These are phyloP conservation scores for Decorospora gaudefroyi DNA, from an alignment of 2,329 filamentous ascomycete species.

Conservation along the genomic window DNA sequence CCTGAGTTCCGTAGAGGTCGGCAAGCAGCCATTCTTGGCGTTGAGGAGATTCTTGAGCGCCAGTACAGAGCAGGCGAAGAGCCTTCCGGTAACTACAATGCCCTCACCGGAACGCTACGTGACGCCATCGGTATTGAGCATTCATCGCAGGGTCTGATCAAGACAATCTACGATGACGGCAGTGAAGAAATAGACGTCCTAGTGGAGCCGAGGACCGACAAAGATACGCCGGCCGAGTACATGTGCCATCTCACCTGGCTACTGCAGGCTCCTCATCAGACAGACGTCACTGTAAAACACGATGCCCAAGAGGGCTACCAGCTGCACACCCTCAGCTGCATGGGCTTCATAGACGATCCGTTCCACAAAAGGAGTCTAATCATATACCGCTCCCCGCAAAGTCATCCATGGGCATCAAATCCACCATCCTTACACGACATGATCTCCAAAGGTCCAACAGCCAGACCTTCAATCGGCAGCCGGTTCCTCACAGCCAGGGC, in stretches of 20 bases:
- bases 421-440: constrained; percentile 15
- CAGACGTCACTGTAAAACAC: constrained; percentile 4
- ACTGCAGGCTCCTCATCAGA: constrained; percentile 12
- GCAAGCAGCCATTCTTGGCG: constrained; percentile 15
- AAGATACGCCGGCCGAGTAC: constrained; percentile 36
- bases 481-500: constrained; percentile 16
- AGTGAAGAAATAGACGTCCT: constrained; percentile 18
- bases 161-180: constrained; percentile 19
- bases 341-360: constrained; percentile 23
- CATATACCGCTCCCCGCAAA: constrained; percentile 16
- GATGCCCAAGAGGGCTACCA: constrained; percentile 10
- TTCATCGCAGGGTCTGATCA: constrained; percentile 6
- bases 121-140: constrained; percentile 3
- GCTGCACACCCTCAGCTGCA: constrained; percentile 17
- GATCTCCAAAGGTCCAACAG: constrained; percentile 10
- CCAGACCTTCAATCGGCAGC: constrained; percentile 7
- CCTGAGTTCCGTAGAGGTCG: constrained; percentile 9
- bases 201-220: constrained; percentile 76
- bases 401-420: constrained; percentile 18
- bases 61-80: constrained; percentile 13
- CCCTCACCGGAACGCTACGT: constrained; percentile 14
- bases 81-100: constrained; percentile 13
- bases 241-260: constrained; percentile 23
- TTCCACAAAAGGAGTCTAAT: constrained; percentile 15
- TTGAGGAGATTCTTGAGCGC: constrained; percentile 16